Base-by-base conservation (phyloP, 306 rosid genomes). In the Dryas alaskensis region DNA sequence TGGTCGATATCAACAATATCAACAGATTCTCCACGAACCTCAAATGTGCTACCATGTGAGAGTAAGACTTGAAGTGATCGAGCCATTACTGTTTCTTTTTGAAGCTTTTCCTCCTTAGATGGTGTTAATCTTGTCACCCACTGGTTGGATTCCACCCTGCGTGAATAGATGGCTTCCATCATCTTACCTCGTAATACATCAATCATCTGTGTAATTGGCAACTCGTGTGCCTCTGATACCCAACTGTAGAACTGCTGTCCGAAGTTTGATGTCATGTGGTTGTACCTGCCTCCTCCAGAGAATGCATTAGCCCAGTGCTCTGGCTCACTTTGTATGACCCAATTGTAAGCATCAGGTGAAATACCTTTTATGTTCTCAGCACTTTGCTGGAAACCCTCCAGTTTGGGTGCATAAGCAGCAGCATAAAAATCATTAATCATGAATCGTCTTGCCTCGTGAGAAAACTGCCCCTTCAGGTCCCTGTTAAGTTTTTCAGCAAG, bases 401-500 rank as follows among this genome's bases (percentile, higher is more conserved):
- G 79, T 79, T 84, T 92, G 74, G 93, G 80, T 9, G 98, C 90
- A 67, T 87, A 83, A 55, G 98, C 99, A 67, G 98, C 97, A 12
- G 96, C 80, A 80, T 94, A 86, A 62, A 92, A 85, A 75, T 94
- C 99, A 80, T 90, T 87, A 65, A 94, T 75, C 95, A 94, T 84
- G 83, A 94, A 94, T 27, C 96, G 89, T 74, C 99, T 92, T 60
- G 99, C 99, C 79, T 94, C 99, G 4, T 94, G 99, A 76, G 99
- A 92, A 73, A 91, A 90, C 69, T 94, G 97, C 31, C 95, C 96
- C 89, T 90, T 94, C 87, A 94, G 81, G 82, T 94, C 99, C 86
- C 73, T 87, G 89, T 92, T 89, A 44, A 94, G 89, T 78, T 88
- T 89, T 66, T 94, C 97, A 39, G 95, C 92, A 65, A 94, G 95